Base-by-base conservation (phyloP, 129 eudicot genomes). In the Arctium lappa region DNA sequence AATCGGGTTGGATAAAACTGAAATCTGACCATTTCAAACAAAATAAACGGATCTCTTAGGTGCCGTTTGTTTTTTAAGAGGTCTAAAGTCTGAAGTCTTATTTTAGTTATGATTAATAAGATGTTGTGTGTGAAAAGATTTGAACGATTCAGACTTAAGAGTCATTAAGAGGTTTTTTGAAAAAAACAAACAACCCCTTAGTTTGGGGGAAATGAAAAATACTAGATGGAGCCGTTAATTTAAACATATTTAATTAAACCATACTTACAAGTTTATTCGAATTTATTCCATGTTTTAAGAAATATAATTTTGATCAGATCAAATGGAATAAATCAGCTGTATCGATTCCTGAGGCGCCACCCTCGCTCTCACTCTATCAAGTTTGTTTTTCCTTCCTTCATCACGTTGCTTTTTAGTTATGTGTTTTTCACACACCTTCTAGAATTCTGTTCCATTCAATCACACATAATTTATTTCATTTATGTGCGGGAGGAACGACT, bases 271-370 rank as follows among this genome's bases (percentile, higher is more conserved):
- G 27, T 56, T 60, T n/a, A 60, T 60, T 2, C 10, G 3, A 46
- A 46, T 8, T 46, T 46, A 8, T 33, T 33, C 36, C 36, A 33
- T 33, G 36, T 33, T 33, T 33, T 33, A 33, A 33, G 36, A 33
- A 33, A 33, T 33, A 33, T 46, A 46, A 46, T 46, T 2, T 60
- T 60, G 68, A 60, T 60, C 68, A 60, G 29, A 16, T 60, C 68
- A 16, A 60, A 60, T 60, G 68, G 68, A n/a, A 16, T 60, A 1
- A 13, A 80, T 36, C 37, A 77, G 73, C 68, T 70, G 10, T 31
- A 72, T 63, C 75, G 80, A 73, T 30, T 72, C 18, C 46, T 73
- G 16, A 84, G 87, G 83, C 80, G 73, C 50, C 76, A 8, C n/a
- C 38, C 46, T 82, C 85, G 85, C 53, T 66, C 63, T 70, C 73